These are phyloP conservation scores for Graphium sp. DNA, from an alignment of 2,329 filamentous ascomycete genomes.

Conservation along the genomic window DNA sequence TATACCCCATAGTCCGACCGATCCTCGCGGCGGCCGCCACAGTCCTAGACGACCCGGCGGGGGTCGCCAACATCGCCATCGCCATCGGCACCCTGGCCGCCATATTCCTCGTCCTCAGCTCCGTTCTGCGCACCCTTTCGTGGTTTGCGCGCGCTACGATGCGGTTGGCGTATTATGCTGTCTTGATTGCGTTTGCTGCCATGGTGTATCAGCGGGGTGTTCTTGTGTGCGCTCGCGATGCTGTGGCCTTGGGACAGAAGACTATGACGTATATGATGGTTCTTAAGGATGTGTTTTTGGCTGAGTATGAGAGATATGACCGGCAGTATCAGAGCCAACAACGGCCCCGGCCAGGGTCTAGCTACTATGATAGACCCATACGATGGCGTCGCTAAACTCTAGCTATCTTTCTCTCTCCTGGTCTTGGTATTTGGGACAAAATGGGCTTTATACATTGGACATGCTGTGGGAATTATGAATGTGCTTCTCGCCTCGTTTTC, in stretches of 20 bases:
- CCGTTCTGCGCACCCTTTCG: slow-evolving; percentile 54
- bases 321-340: no score
- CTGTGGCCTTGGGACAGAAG: slow-evolving; percentile 22
- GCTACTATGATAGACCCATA: no score
- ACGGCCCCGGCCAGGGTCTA: no score
- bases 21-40: slow-evolving; percentile 8
- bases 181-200: slow-evolving; percentile 33
- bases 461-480: no score
- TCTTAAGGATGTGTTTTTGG: slow-evolving; percentile 35
- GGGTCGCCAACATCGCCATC: slow-evolving; percentile 26
- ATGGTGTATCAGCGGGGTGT: slow-evolving; percentile 49
- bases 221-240: slow-evolving; percentile 46
- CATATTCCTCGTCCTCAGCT: slow-evolving; percentile 12
- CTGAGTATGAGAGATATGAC: slow-evolving; percentile 41
- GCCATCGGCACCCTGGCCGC: slow-evolving; percentile 49
- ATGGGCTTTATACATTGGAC: no score
- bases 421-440: no score
- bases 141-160: slow-evolving; percentile 60
- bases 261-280: slow-evolving; percentile 27
- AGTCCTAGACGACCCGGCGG: slow-evolving; percentile 19
- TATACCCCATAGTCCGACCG: slow-evolving; percentile 14
- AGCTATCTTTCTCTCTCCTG: no score
- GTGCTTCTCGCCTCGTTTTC: no score
- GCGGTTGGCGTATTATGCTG: slow-evolving; percentile 46
- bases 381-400: no score